Conservation (phyloP, 345 rosid genomes). For the Salix arbutifolia region DNA sequence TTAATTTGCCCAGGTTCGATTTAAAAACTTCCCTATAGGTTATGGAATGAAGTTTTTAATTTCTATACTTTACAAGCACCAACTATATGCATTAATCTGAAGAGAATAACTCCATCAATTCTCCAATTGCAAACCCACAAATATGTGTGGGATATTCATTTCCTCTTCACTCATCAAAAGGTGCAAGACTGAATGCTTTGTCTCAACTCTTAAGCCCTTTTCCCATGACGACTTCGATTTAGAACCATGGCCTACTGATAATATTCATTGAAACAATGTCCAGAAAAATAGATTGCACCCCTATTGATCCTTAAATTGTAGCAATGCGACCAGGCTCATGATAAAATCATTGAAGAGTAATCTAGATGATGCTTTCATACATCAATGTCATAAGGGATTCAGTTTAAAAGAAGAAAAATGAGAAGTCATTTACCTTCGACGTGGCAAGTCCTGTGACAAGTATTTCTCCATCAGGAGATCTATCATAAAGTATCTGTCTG, state of each 20-base stretch:
- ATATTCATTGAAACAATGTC: neutral
- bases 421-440: conserved; percentile 60
- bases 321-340: neutral
- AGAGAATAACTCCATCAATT: neutral
- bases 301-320: neutral
- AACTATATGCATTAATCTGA: neutral
- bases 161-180: neutral
- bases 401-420: neutral
- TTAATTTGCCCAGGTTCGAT: neutral
- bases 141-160: neutral
- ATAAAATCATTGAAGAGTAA: neutral
- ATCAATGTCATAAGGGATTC: conserved; percentile 1
- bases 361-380: neutral
- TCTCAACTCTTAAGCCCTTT: neutral
- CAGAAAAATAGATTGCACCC: neutral
- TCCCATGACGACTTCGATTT: neutral
- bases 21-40: neutral
- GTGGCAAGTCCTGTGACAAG: conserved; percentile 78
- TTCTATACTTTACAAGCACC: neutral
- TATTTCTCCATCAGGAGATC: conserved; percentile 55
- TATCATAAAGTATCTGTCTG: conserved; percentile 73
- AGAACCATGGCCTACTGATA: neutral
- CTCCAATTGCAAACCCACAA: neutral
- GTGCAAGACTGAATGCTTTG: neutral
- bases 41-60: neutral